A percentile compares a stretch with the other conserved stretches of the same genome.
These are phyloP conservation scores for Exserohilum turcica DNA, from an alignment of 2,329 filamentous ascomycete species.

Conservation along the genomic window DNA sequence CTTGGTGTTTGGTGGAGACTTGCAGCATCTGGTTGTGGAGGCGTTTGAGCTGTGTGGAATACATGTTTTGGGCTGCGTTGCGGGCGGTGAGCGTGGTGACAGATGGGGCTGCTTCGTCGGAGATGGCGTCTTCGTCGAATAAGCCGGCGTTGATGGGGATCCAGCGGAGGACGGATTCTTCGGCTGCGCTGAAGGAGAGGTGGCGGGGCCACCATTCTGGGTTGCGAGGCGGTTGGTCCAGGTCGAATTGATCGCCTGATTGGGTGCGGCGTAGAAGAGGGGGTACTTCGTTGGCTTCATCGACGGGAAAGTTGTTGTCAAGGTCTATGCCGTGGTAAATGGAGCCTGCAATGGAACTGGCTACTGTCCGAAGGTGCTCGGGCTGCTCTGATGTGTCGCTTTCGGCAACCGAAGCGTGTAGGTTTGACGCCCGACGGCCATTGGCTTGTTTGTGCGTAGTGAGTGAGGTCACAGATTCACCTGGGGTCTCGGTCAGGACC, in stretches of 20 bases:
- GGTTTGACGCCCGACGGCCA: conserved; percentile 21
- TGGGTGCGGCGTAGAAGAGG: conserved; percentile 66
- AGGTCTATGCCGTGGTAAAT: conserved; percentile 65
- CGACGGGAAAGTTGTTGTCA: conserved; percentile 39
- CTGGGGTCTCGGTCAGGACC: conserved; percentile 42
- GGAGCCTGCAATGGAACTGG: conserved; percentile 64
- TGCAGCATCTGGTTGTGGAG: conserved; percentile 67
- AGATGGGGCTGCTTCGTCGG: conserved; percentile 38
- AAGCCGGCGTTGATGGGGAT: conserved; percentile 24
- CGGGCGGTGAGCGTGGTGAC: conserved; percentile 36
- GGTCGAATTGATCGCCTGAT: conserved; percentile 53
- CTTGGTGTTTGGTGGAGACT: conserved; percentile 60
- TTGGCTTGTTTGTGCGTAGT: conserved; percentile 26
- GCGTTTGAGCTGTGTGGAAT: conserved; percentile 63
- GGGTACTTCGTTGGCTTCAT: conserved; percentile 58
- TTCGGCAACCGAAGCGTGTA: conserved; percentile 20
- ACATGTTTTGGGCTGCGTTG: conserved; percentile 45
- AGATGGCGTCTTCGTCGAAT: conserved; percentile 23
- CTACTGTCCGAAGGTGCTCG: conserved; percentile 50
- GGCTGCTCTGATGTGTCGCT: conserved; percentile 34
- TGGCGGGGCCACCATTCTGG: conserved; percentile 72
- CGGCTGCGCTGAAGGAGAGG: conserved; percentile 75
- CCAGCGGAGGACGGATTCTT: conserved; percentile 75
- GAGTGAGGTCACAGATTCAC: conserved; percentile 33
- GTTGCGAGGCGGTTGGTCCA: conserved; percentile 47